Conservation (phyloP, 2,329 filamentous ascomycete genomes). For the Colletotrichum sp. region DNA sequence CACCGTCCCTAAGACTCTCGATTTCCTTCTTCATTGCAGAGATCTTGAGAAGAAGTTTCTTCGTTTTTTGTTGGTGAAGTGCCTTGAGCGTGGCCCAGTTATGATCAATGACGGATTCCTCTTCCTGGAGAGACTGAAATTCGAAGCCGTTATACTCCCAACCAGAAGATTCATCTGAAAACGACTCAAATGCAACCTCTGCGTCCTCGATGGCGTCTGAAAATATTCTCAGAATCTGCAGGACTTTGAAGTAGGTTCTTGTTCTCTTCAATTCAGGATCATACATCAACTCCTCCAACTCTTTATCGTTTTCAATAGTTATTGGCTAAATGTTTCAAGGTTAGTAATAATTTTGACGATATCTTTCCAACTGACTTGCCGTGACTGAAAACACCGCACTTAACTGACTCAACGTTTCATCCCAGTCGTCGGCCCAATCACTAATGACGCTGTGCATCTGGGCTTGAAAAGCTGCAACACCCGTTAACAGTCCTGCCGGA, state of each 20-base stretch:
- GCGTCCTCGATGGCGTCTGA: background rate
- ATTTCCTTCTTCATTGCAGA: background rate
- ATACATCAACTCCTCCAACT: rapidly evolving
- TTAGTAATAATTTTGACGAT: no score
- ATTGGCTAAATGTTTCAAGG: no score
- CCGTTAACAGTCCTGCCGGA: no score
- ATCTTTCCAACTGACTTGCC: background rate
- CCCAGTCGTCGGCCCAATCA: no score
- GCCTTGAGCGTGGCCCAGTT: background rate
- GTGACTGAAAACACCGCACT: background rate
- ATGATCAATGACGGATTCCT: rapidly evolving
- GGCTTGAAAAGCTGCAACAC: no score
- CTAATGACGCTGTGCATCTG: no score
- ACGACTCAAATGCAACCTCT: background rate
- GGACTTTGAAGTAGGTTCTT: background rate
- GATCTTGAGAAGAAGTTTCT: rapidly evolving
- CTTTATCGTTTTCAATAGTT: rapidly evolving
- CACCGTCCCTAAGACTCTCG: background rate
- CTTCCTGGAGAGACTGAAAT: no score
- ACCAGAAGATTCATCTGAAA: no score
- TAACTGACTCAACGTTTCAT: no score
- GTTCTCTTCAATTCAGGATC: background rate
- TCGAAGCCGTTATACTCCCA: no score
- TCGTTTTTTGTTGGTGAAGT: rapidly evolving
- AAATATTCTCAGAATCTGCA: background rate